Base-by-base conservation (phyloP, 257 asterid species). In the Paraleonurus japonicus region DNA sequence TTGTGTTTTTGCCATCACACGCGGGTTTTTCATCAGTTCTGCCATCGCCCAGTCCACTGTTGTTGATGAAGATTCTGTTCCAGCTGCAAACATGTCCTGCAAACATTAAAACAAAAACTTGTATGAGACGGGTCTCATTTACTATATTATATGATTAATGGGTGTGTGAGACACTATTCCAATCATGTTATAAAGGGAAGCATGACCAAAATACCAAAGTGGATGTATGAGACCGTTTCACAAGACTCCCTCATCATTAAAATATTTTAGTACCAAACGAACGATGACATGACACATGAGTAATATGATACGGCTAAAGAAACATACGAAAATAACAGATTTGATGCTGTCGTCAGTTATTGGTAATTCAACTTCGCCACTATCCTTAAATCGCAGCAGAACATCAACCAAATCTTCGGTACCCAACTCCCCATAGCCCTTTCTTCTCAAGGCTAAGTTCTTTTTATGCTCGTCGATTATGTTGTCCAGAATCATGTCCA, bases 41-140 rank as follows among this genome's bases (percentile, higher is more conserved):
- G 77, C 73, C 85, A 83, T 77, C 3, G 83, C 81, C 85, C 85
- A 79, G 50, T 79, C 87, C 17, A 74, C 70, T 10, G 77, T 70
- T 0, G 85, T 20, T 1, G 87, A 74, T 39, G 87, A 74, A 7
- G 85, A 43, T 5, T 83, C 79, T 4, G 77, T 80, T 7, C 83
- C 85, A 15, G 75, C 85, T 7, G 69, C 80, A 61, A 80, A 82
- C 68, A 80, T 67, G 66, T 79, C 87, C 87, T 79, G 27, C 22
- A 30, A 24, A 63, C 7, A 20, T 19, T 33, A 8, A 35, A 35
- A 7, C 43, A 35, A 35, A 35, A 35, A 7, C 43, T 35, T 35
- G 43, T 1, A 12, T 35, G 43, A 33, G 10, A 7, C 39, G 12
- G 39, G 7, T 32, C 39, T 32, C 39, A 6, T 32, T 32, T 32